phyloP scores from a whole-genome alignment of 2,329 filamentous ascomycete genomes.

The Huntiella savannae region DNA sequence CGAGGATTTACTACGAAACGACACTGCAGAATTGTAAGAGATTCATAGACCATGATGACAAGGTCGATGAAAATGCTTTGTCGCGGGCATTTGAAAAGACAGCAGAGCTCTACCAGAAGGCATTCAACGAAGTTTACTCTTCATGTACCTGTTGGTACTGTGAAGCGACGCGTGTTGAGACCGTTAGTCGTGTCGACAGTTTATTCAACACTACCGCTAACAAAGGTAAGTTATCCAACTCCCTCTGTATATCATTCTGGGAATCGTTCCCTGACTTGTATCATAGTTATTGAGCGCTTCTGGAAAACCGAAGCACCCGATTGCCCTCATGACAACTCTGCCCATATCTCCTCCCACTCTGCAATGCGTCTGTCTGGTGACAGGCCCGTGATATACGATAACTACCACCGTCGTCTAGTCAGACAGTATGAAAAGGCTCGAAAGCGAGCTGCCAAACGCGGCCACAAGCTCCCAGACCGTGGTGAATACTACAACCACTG shows the following conservation, averaged over 20 bases:
- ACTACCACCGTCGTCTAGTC: constrained; percentile 24
- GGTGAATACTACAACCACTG: constrained; percentile 34
- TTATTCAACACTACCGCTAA: constrained; percentile 22
- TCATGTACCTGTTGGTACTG: constrained; percentile 77
- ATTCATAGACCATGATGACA: constrained; percentile 71
- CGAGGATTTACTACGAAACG: constrained; percentile 41
- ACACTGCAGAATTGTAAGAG: constrained; percentile 27
- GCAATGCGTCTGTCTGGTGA: constrained; percentile 26
- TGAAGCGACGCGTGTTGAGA: constrained; percentile 29
- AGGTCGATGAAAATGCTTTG: constrained; percentile 50
- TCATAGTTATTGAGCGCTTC: constrained; percentile 21
- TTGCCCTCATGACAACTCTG: constrained; percentile 36
- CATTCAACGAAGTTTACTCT: constrained; percentile 47
- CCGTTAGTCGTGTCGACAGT: constrained; percentile 20
- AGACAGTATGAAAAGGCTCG: constrained; percentile 36
- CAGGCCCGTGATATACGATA: not conserved
- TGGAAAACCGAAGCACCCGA: constrained; percentile 28
- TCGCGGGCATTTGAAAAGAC: constrained; percentile 54
- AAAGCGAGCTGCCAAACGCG: constrained; percentile 28
- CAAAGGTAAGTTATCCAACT: constrained; percentile 18
- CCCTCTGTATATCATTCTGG: not conserved
- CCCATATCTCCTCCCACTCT: constrained; percentile 59
- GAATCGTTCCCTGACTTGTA: too few species aligned
- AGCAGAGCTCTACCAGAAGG: constrained; percentile 45
- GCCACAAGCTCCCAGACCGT: constrained; percentile 26